Evolutionary conservation across 352 stramenopile genomes (phyloP).

Genomic region (Phytophthora pluvialis): DNA sequence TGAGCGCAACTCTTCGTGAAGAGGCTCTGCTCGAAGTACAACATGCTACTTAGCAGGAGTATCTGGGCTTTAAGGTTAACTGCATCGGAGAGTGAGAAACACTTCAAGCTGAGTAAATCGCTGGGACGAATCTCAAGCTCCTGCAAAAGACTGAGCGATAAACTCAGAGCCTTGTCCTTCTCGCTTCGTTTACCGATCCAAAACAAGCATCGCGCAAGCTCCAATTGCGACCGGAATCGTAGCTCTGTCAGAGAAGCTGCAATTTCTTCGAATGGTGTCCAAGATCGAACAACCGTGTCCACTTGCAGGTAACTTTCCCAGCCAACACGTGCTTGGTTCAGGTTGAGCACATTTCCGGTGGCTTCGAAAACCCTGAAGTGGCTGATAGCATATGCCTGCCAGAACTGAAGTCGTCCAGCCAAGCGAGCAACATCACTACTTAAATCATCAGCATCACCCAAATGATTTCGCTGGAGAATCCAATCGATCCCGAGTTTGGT

Average conservation of each 20-base stretch:
- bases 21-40: constrained; percentile 42
- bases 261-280: constrained; percentile 22
- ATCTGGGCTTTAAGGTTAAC: constrained; percentile 32
- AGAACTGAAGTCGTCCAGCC: constrained; percentile 49
- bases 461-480: constrained; percentile 22
- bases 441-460: neutral
- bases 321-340: constrained; percentile 46
- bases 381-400: constrained; percentile 59
- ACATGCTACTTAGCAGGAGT: constrained; percentile 51
- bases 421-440: constrained; percentile 8
- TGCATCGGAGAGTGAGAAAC: neutral
- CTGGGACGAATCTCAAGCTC: neutral
- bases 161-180: constrained; percentile 22
- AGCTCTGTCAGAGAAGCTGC: constrained; percentile 23
- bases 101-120: neutral
- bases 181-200: constrained; percentile 37
- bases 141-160: constrained; percentile 30
- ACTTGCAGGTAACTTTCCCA: constrained; percentile 50
- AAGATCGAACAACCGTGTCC: constrained; percentile 19
- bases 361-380: constrained; percentile 64
- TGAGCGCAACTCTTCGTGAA: constrained; percentile 21
- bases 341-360: constrained; percentile 47
- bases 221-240: constrained; percentile 36
- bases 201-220: constrained; percentile 52
- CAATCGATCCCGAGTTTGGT: constrained; percentile 39